Conservation (phyloP, 2,329 filamentous ascomycete species). For the Amauroascus verrucosus region DNA sequence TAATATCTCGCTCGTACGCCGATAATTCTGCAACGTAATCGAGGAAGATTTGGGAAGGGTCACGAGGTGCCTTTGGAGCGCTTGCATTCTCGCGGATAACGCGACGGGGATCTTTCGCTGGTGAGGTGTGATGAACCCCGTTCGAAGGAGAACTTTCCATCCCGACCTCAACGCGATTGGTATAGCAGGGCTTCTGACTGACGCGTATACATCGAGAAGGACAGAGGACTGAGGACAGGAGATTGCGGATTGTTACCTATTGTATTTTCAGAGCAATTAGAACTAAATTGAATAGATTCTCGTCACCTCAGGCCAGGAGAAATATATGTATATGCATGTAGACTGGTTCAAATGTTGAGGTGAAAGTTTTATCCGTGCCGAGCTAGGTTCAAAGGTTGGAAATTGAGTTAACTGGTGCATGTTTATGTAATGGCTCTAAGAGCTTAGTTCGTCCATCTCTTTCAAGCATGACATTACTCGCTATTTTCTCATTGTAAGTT, state of each 20-base stretch:
- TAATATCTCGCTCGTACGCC: slow-evolving; percentile 10
- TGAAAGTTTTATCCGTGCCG: neutral
- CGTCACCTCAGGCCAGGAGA: no score
- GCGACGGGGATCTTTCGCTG: neutral
- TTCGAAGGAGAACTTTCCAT: neutral
- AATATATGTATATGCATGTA: no score
- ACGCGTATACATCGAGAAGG: neutral
- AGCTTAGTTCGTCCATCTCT: no score
- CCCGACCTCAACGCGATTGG: neutral
- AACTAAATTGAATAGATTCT: no score
- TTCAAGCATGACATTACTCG: no score
- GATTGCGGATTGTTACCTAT: neutral
- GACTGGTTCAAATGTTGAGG: neutral
- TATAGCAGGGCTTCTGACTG: neutral
- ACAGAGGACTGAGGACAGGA: neutral
- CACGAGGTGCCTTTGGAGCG: neutral
- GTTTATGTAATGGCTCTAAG: neutral
- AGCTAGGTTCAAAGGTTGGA: neutral
- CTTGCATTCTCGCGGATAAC: neutral
- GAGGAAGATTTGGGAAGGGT: slow-evolving; percentile 3
- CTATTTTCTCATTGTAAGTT: no score
- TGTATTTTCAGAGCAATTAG: neutral
- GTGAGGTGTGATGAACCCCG: neutral
- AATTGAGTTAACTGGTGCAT: neutral
- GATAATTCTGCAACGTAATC: neutral